Evolutionary conservation across 108 stramenopile species (phyloP).

Genomic region (Skeletonema tropicum): DNA sequence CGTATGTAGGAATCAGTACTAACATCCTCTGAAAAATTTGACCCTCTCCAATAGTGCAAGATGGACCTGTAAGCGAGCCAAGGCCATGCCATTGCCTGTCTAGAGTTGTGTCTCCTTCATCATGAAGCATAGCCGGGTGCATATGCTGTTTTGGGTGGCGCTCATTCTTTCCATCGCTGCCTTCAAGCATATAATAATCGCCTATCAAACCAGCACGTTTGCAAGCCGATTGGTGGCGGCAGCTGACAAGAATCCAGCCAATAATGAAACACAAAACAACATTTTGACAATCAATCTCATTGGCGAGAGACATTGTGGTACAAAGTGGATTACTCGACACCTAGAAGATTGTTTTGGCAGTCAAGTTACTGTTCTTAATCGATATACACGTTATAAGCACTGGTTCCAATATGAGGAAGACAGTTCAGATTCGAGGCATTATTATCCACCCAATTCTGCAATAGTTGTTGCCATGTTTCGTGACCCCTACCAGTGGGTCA

Average conservation of each 20-base stretch:
- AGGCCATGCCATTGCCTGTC: too few relatives aligned
- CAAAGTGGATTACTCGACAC: constrained; percentile 53
- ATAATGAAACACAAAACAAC: not conserved
- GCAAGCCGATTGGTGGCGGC: not conserved
- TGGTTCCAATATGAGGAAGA: constrained; percentile 54
- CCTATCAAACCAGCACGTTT: not conserved
- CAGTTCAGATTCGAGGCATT: not conserved
- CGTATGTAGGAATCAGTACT: too few relatives aligned
- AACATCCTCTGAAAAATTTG: too few relatives aligned
- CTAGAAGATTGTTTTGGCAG: constrained; percentile 36
- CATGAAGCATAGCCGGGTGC: not conserved
- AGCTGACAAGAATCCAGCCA: not conserved
- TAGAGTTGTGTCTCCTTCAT: not conserved
- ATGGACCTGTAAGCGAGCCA: too few relatives aligned
- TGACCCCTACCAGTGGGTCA: constrained; percentile 67
- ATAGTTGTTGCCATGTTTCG: constrained; percentile 56
- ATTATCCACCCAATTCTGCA: constrained; percentile 16
- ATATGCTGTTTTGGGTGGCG: not conserved
- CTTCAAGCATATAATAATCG: not conserved
- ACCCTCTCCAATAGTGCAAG: too few relatives aligned
- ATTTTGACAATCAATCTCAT: constrained; percentile 41
- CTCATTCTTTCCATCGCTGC: not conserved
- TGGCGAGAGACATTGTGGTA: constrained; percentile 56
- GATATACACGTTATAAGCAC: constrained; percentile 43
- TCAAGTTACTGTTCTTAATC: constrained; percentile 19